These are phyloP conservation scores for Boletus sensibilis DNA, from an alignment of 768 basidiomycete species.

Conservation along the genomic window DNA sequence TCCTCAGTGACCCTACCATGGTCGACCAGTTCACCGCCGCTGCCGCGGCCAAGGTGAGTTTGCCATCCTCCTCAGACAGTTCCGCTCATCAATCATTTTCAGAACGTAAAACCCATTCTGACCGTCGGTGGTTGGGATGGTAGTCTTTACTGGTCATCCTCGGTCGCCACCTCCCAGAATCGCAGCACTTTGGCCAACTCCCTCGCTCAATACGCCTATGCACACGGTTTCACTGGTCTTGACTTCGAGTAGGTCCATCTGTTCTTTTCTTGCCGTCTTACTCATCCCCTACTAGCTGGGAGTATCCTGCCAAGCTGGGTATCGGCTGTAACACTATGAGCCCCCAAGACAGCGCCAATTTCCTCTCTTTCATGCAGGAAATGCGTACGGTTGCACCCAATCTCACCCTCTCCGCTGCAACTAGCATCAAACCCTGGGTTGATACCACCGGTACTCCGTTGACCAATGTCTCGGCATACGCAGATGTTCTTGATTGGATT, in stretches of 20 bases:
- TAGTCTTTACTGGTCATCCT: constrained; percentile 58
- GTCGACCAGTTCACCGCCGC: constrained; percentile 24
- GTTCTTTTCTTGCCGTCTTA: background rate
- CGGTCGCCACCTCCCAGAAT: constrained; percentile 53
- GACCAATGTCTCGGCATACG: constrained; percentile 64
- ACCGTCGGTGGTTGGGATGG: constrained; percentile 72
- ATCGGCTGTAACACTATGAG: constrained; percentile 68
- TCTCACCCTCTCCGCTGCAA: constrained; percentile 72
- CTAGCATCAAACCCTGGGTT: constrained; percentile 62
- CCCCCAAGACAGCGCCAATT: constrained; percentile 70
- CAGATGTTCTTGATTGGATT: constrained; percentile 71
- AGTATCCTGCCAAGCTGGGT: constrained; percentile 72
- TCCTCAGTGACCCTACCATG: constrained; percentile 2
- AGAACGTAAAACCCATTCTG: constrained; percentile 57
- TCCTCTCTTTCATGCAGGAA: constrained; percentile 71
- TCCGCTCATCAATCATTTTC: background rate
- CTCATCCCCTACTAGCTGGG: constrained; percentile 58
- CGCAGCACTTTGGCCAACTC: constrained; percentile 59
- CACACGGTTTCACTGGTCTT: constrained; percentile 58
- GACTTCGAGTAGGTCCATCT: constrained; percentile 58
- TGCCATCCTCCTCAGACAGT: background rate
- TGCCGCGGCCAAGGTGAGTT: constrained; percentile 27
- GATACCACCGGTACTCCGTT: constrained; percentile 56
- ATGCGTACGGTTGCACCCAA: constrained; percentile 57
- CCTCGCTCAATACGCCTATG: constrained; percentile 45